phyloP scores from a whole-genome alignment of 192 early-diverging fungal genomes.

The Backusella morwellensis region DNA sequence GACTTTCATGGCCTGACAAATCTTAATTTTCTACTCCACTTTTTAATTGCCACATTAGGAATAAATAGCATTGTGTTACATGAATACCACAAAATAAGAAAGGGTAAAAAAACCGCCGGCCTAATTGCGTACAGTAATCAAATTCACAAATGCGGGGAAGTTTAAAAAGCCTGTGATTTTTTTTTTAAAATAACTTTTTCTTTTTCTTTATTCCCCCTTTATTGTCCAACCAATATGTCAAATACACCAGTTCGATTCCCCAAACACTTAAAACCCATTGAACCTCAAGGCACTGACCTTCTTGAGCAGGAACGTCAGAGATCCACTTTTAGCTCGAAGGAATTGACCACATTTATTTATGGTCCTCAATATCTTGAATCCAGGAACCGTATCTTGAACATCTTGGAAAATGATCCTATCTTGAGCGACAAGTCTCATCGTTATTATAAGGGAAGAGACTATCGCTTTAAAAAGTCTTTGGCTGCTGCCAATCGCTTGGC shows the following conservation, averaged over 20 bases:
- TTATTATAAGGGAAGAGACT: conserved; percentile 66
- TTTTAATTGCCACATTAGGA: neutral
- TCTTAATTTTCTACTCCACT: neutral
- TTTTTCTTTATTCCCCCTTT: neutral
- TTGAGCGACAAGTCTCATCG: conserved; percentile 61
- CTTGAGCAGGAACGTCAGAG: conserved; percentile 65
- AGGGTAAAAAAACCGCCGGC: neutral
- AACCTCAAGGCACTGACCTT: conserved; percentile 45
- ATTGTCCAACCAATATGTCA: neutral
- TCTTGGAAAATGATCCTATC: conserved; percentile 63
- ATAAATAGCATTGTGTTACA: neutral
- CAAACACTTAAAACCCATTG: conserved; percentile 27
- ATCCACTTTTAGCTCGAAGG: conserved; percentile 61
- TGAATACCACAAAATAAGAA: neutral
- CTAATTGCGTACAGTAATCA: neutral
- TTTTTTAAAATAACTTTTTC: neutral
- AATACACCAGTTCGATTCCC: conserved; percentile 34
- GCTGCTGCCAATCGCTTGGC: conserved; percentile 58
- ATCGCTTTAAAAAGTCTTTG: conserved; percentile 63
- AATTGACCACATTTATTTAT: conserved; percentile 62
- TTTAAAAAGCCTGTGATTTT: conserved; percentile 4
- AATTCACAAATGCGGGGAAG: conserved; percentile 8
- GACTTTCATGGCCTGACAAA: neutral
- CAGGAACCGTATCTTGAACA: conserved; percentile 48
- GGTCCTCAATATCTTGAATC: conserved; percentile 55